Conservation (phyloP, 495 filamentous ascomycete genomes). For the Hypoxylon lienhwacheense region DNA sequence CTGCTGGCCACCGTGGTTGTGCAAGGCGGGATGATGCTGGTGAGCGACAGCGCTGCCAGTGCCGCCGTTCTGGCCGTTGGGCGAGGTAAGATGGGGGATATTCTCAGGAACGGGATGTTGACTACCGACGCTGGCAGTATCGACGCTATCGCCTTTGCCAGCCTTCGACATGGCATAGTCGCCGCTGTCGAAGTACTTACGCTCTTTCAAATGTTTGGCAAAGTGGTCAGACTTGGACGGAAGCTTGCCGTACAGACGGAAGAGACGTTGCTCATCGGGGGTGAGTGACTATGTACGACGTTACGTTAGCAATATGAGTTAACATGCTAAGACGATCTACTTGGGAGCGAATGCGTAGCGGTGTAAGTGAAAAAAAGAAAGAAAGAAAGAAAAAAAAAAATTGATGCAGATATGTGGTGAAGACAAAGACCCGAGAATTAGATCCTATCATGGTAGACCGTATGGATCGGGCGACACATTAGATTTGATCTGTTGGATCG, state of each 20-base stretch:
- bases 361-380: constrained; percentile 15
- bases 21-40: constrained; percentile 49
- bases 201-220: constrained; percentile 96
- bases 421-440: constrained; percentile 18
- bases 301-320: constrained; percentile 28
- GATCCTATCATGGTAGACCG: background rate
- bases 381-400: no score
- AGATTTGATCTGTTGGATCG: background rate
- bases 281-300: constrained; percentile 67
- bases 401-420: background rate
- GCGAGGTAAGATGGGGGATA: constrained; percentile 88
- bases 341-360: constrained; percentile 1
- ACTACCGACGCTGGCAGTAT: constrained; percentile 88
- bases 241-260: constrained; percentile 95
- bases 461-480: background rate
- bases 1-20: constrained; percentile 46
- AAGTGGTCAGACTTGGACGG: constrained; percentile 94
- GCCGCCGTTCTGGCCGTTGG: constrained; percentile 52
- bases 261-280: constrained; percentile 90
- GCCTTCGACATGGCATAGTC: constrained; percentile 99
- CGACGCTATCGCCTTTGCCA: constrained; percentile 92
- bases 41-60: constrained; percentile 47
- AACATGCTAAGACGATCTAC: no score
- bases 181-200: constrained; percentile 98
- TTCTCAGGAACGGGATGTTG: constrained; percentile 95